Evolutionary conservation across 2,329 filamentous ascomycete genomes (phyloP).

Genomic region (Setomelanomma holmii): DNA sequence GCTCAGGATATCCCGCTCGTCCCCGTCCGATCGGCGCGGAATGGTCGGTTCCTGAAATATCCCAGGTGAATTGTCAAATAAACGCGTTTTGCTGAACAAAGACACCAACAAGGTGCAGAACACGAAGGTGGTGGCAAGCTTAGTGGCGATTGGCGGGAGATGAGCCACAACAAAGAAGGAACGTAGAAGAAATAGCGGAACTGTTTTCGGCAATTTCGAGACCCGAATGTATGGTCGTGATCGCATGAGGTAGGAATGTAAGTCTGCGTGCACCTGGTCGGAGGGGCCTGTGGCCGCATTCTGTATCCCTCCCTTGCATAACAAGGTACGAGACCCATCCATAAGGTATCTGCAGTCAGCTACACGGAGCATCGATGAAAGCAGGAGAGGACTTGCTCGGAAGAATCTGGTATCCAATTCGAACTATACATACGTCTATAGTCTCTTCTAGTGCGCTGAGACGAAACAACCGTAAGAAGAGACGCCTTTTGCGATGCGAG

Average conservation of each 20-base stretch:
- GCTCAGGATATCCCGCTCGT: constrained; percentile 5
- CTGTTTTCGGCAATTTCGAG: constrained; percentile 19
- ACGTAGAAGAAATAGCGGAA: constrained; percentile 29
- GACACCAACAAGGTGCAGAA: constrained; percentile 12
- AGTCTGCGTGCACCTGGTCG: constrained; percentile 14
- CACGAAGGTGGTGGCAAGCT: constrained; percentile 11
- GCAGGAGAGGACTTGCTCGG: neutral
- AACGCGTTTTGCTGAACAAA: constrained; percentile 17
- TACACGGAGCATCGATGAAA: neutral
- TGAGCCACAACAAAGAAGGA: constrained; percentile 35
- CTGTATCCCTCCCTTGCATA: constrained; percentile 24
- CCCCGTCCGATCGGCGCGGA: neutral
- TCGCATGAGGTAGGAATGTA: constrained; percentile 12
- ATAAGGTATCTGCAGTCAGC: constrained; percentile 6
- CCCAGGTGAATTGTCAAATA: constrained; percentile 1
- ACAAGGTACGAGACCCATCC: neutral
- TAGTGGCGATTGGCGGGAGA: constrained; percentile 15
- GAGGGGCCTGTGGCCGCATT: constrained; percentile 22
- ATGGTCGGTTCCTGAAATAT: constrained; percentile 17
- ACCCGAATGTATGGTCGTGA: constrained; percentile 10
- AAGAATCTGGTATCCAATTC: neutral
- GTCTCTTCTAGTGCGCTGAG: too few relatives aligned
- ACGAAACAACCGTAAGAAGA: too few relatives aligned
- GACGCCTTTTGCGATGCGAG: constrained; percentile 36
- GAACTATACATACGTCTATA: neutral